phyloP scores from a whole-genome alignment of 1,284 basidiomycete genomes.

The Puccinia horiana region DNA sequence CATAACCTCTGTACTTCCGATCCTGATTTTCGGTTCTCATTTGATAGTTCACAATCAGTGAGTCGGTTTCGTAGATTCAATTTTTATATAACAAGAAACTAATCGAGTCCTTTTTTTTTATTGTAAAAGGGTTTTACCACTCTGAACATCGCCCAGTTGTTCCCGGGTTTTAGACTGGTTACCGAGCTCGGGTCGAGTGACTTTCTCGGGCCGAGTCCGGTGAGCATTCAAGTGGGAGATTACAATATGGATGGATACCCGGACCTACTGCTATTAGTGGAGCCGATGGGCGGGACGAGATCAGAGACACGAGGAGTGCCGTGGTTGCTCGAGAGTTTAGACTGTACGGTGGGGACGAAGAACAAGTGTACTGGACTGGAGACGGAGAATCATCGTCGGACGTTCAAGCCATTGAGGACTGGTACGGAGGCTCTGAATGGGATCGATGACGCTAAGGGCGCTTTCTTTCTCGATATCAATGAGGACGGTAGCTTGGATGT shows the following conservation, averaged over 20 bases:
- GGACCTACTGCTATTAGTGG: constrained; percentile 75
- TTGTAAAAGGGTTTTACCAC: constrained; percentile 67
- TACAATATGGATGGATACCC: constrained; percentile 93
- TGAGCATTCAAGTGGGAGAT: constrained; percentile 82
- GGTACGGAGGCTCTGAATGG: constrained; percentile 67
- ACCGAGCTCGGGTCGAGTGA: constrained; percentile 65
- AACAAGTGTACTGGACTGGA: constrained; percentile 49
- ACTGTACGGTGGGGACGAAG: constrained; percentile 64
- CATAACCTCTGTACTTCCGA: constrained; percentile 81
- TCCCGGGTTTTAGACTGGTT: constrained; percentile 60
- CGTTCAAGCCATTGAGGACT: constrained; percentile 66
- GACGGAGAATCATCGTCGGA: constrained; percentile 62
- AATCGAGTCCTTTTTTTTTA: background rate
- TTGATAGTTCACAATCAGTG: constrained; percentile 21
- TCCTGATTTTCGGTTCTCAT: constrained; percentile 74
- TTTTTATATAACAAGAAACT: background rate
- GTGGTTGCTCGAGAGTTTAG: constrained; percentile 71
- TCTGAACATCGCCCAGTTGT: constrained; percentile 69
- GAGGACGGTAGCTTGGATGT: constrained; percentile 92
- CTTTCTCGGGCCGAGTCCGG: constrained; percentile 67
- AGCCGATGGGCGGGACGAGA: constrained; percentile 52
- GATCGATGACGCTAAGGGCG: constrained; percentile 76
- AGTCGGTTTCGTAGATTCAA: background rate
- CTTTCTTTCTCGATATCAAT: constrained; percentile 86
- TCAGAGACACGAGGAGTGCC: constrained; percentile 63